Conservation (phyloP, 306 rosid genomes). For the Prunus mira region DNA sequence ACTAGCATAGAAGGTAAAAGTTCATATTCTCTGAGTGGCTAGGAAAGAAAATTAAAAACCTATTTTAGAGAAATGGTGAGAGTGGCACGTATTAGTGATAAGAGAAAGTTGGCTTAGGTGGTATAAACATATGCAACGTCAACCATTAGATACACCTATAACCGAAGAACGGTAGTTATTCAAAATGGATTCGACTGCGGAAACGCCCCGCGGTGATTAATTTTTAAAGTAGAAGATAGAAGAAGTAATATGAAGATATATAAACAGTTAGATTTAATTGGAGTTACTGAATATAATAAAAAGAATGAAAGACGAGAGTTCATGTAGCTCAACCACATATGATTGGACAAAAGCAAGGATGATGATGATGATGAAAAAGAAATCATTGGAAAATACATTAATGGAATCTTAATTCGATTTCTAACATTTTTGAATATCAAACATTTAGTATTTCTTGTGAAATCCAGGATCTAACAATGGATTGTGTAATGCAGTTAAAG, state of each 20-base stretch:
- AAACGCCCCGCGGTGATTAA: too few relatives aligned
- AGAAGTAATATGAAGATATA: neutral
- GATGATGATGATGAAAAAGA: neutral
- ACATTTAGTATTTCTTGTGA: slow-evolving; percentile 17
- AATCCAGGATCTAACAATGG: slow-evolving; percentile 19
- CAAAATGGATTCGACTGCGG: too few relatives aligned
- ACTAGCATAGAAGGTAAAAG: neutral
- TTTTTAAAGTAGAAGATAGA: too few relatives aligned
- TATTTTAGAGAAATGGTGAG: neutral
- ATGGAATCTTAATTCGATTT: slow-evolving; percentile 1
- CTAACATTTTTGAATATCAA: neutral
- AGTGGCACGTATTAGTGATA: neutral
- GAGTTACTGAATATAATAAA: neutral
- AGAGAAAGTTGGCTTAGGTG: neutral
- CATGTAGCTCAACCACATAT: too few relatives aligned
- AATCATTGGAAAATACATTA: slow-evolving; percentile 9
- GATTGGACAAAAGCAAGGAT: too few relatives aligned
- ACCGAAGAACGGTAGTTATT: too few relatives aligned
- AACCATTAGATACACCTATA: neutral
- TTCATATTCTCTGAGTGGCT: neutral
- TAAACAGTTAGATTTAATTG: neutral
- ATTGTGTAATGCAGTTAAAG: slow-evolving; percentile 64
- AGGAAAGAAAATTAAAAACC: neutral
- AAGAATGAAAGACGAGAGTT: neutral
- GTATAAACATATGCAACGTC: neutral